Percentiles rank a stretch among this genome's conserved stretches.
These are phyloP conservation scores for Kodamaea sp. DNA, from an alignment of 1,139 yeast genomes.

Conservation along the genomic window DNA sequence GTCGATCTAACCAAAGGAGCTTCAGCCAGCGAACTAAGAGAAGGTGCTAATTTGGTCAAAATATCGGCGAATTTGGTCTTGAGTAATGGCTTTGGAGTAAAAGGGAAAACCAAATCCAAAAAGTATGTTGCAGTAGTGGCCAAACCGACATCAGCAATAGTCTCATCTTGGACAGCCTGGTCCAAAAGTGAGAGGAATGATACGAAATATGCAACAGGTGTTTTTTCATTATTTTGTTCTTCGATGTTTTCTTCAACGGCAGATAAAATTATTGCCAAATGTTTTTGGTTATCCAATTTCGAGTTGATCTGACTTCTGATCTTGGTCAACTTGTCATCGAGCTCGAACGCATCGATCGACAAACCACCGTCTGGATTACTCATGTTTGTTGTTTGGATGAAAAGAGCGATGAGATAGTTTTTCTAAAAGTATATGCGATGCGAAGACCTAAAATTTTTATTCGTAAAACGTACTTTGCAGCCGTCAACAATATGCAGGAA, in stretches of 20 bases:
- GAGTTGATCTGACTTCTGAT: slow-evolving; percentile 70
- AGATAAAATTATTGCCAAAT: slow-evolving; percentile 62
- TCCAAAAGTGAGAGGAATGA: slow-evolving; percentile 80
- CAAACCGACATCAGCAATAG: slow-evolving; percentile 53
- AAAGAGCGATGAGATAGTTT: slow-evolving; percentile 2
- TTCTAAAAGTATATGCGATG: slow-evolving; percentile 8
- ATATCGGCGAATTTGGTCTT: slow-evolving; percentile 74
- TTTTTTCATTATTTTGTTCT: slow-evolving; percentile 59
- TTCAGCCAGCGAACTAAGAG: slow-evolving; percentile 66
- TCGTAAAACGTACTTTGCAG: too few species aligned
- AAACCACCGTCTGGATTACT: slow-evolving; percentile 14
- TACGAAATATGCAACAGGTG: slow-evolving; percentile 75
- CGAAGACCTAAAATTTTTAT: background rate
- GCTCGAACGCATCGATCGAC: slow-evolving; percentile 38
- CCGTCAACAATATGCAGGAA: too few species aligned
- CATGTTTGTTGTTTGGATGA: slow-evolving; percentile 3
- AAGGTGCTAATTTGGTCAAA: slow-evolving; percentile 75
- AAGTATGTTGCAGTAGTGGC: slow-evolving; percentile 80
- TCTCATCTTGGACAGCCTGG: slow-evolving; percentile 59
- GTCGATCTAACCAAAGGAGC: slow-evolving; percentile 86
- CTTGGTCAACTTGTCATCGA: slow-evolving; percentile 66
- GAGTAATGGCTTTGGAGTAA: slow-evolving; percentile 64
- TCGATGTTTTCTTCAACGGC: slow-evolving; percentile 88
- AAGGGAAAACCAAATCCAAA: slow-evolving; percentile 75
- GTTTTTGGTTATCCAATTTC: slow-evolving; percentile 80